Conservation (phyloP, 345 rosid genomes). For the Moringa oleifera region DNA sequence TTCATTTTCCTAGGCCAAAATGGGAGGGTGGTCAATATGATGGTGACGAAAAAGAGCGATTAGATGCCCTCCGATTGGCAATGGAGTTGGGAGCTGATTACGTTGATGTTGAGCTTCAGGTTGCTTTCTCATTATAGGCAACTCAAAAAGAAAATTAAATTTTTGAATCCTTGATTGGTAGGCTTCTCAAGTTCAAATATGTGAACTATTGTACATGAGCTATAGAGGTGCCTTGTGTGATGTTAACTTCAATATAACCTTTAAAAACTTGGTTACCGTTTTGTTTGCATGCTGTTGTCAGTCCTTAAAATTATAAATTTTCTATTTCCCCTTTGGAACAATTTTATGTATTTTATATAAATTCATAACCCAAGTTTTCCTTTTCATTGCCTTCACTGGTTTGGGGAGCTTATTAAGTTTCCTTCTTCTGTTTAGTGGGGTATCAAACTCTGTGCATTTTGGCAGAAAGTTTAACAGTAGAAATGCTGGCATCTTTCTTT, state of each 20-base stretch:
- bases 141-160: not conserved
- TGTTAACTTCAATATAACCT: not conserved
- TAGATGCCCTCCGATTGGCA: conserved; percentile 66
- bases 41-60: conserved; percentile 69
- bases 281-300: no score
- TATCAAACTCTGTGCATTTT: no score
- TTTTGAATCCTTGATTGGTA: not conserved
- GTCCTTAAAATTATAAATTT: no score
- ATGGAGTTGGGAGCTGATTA: conserved; percentile 95
- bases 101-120: conserved; percentile 94
- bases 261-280: not conserved
- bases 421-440: no score
- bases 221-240: not conserved
- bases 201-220: not conserved
- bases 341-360: no score
- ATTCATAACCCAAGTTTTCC: not conserved
- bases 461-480: no score
- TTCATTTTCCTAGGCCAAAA: conserved; percentile 47
- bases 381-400: not conserved
- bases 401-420: not conserved
- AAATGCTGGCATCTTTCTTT: no score
- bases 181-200: not conserved
- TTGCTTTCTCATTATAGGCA: conserved; percentile 20
- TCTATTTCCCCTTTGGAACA: not conserved
- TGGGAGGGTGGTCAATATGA: conserved; percentile 97